Conservation (phyloP, 2,329 filamentous ascomycete species). For the Phialemonium atrogriseum region DNA sequence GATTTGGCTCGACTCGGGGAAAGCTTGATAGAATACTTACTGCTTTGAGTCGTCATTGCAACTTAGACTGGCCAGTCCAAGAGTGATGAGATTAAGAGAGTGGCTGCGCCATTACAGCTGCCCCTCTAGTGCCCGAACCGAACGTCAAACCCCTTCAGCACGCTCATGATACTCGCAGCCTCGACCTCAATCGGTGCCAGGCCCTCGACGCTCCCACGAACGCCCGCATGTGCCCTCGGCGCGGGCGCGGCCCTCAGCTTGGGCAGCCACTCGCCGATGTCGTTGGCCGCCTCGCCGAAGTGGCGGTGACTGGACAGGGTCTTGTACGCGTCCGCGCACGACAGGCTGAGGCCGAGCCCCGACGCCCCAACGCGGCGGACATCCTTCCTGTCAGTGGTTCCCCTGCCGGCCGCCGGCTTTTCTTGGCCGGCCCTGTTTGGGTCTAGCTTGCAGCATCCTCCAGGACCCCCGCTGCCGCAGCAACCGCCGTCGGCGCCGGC, state of each 20-base stretch:
- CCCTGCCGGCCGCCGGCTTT: slow-evolving; percentile 15
- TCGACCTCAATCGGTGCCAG: slow-evolving; percentile 64
- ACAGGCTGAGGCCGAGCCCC: slow-evolving; percentile 49
- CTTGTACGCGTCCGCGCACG: slow-evolving; percentile 71
- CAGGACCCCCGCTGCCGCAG: slow-evolving; percentile 50
- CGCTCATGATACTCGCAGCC: slow-evolving; percentile 76
- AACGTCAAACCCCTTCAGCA: slow-evolving; percentile 73
- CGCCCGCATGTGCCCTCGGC: slow-evolving; percentile 19
- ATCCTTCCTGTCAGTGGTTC: no score
- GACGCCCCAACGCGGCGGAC: no score
- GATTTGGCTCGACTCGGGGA: no score
- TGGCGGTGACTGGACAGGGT: slow-evolving; percentile 69
- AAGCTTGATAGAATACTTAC: no score
- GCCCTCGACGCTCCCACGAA: slow-evolving; percentile 16
- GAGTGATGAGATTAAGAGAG: no score
- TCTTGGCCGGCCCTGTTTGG: slow-evolving; percentile 5
- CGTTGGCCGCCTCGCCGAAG: slow-evolving; percentile 64
- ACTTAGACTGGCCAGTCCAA: no score
- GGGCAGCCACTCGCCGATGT: slow-evolving; percentile 68
- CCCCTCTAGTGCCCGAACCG: no score
- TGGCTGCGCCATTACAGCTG: no score
- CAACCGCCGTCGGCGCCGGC: slow-evolving; percentile 39
- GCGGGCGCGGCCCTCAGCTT: slow-evolving; percentile 55
- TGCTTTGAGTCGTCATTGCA: no score
- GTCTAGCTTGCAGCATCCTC: slow-evolving; percentile 53